Evolutionary conservation across 2,329 filamentous ascomycete genomes (phyloP), one percentile per base, ranked within the genome.

Genomic region (Pseudocercospora cruenta): DNA sequence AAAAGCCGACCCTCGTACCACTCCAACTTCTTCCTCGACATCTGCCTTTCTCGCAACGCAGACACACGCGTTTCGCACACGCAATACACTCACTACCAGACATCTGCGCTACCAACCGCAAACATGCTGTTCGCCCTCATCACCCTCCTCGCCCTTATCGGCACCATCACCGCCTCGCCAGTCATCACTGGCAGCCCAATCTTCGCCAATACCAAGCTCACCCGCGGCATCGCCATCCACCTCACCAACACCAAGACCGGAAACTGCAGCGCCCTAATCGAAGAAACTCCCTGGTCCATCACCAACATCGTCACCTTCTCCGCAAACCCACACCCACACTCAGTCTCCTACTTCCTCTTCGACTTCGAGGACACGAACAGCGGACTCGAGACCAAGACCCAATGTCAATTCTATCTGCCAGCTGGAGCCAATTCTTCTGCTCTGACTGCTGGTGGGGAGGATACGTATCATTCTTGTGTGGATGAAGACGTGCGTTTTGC

Each of bases 341-440:
- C 26, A 22, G 60, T 62, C 36, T 67, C 49, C 61, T 67, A 63
- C 69, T 62, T 76, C 58, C 10, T 63, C 57, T 74, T 76, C 68
- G 39, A 70, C 61, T 71, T 76, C 60, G 43, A 64, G 24, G 74
- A 76, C 66, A 61, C 63, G 60, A 76, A 76, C 67, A 55, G 53
- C 5, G 73, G 73, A 9, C 68, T 76, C 33, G 64, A 70, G 45
- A 53, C 73, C 21, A 67, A 71, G 58, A 74, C 72, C 10, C 64
- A 67, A 16, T 76, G 74, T 65, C 43, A 57, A 1, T 65, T 58
- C 47, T 54, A 62, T 7, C 26, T 68, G 1, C 47, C 64, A 5
- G 39, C 22, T 2, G 67, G 64, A n/a, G 60, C 62, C 14, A 58
- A 69, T 47, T 51, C 43, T 22, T 59, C 62, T 3, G 28, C 71